Evolutionary conservation across 306 rosid genomes (phyloP).

Genomic region (Comarum palustre): DNA sequence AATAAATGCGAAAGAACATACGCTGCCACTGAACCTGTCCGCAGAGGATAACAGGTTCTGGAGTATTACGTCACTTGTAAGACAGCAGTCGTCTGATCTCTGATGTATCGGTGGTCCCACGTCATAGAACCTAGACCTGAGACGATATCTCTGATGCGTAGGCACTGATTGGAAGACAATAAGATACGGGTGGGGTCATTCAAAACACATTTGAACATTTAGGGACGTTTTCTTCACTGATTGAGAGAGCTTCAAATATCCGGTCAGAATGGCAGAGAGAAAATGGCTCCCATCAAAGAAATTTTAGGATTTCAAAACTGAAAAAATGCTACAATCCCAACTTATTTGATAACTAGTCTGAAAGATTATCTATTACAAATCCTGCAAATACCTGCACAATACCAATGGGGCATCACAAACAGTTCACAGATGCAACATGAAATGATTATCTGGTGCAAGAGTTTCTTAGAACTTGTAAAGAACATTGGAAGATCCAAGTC

Average conservation of each 20-base stretch:
- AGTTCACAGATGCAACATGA: conserved; percentile 7
- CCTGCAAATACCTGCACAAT: conserved; percentile 85
- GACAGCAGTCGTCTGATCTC: background rate
- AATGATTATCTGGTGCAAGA: too few relatives aligned
- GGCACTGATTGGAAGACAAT: background rate
- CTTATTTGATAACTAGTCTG: conserved; percentile 63
- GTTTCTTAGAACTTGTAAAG: too few relatives aligned
- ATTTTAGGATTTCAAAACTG: conserved; percentile 26
- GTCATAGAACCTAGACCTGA: background rate
- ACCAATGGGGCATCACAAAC: conserved; percentile 21
- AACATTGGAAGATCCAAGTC: too few relatives aligned
- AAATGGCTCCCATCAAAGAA: conserved; percentile 41
- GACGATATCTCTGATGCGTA: background rate
- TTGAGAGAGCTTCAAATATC: conserved; percentile 22
- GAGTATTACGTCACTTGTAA: background rate
- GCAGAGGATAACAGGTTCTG: background rate
- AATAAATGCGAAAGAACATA: too few relatives aligned
- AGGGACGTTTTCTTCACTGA: conserved; percentile 23
- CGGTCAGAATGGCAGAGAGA: conserved; percentile 17
- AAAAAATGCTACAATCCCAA: conserved; percentile 54
- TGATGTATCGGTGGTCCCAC: conserved; percentile 6
- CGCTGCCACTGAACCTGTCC: background rate
- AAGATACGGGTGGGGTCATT: background rate
- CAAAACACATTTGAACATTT: background rate
- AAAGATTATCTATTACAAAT: conserved; percentile 85